Evolutionary conservation across 345 rosid species (phyloP).

Genomic region (Geranium rotundifolium): DNA sequence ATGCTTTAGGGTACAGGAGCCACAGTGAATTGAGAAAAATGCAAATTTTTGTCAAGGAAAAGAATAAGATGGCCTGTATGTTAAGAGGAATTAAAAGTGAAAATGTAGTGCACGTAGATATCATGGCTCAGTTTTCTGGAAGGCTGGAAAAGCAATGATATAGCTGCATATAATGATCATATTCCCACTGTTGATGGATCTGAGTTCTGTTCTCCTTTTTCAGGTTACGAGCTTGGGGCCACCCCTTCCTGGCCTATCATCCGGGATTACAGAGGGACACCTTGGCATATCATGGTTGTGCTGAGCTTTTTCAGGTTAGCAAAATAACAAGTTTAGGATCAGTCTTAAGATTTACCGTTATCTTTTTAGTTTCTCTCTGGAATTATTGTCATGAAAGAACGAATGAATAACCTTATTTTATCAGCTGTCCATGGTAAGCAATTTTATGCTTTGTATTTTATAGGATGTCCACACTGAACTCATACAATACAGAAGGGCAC

Average conservation of each 20-base stretch:
- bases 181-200: not conserved
- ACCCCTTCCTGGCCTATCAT: conserved; percentile 75
- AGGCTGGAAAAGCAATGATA: not conserved
- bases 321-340: not conserved
- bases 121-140: not conserved
- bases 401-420: no score
- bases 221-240: conserved; percentile 76
- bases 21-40: not conserved
- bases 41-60: not conserved
- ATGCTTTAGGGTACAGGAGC: not conserved
- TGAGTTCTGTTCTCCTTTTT: conserved; percentile 2
- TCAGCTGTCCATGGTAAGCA: not conserved
- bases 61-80: not conserved
- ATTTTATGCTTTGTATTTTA: conserved; percentile 13
- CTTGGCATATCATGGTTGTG: conserved; percentile 97
- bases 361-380: no score
- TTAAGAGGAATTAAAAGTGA: not conserved
- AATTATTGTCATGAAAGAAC: no score
- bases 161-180: not conserved
- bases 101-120: not conserved
- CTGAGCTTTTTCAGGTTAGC: conserved; percentile 89
- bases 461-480: conserved; percentile 97
- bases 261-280: conserved; percentile 77
- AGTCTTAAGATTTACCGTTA: no score
- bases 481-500: conserved; percentile 77